A percentile compares a stretch with the other conserved stretches of the same genome.
Evolutionary conservation across 2,329 filamentous ascomycete species (phyloP).

Genomic region (Lasiodiplodia gonubiensis): DNA sequence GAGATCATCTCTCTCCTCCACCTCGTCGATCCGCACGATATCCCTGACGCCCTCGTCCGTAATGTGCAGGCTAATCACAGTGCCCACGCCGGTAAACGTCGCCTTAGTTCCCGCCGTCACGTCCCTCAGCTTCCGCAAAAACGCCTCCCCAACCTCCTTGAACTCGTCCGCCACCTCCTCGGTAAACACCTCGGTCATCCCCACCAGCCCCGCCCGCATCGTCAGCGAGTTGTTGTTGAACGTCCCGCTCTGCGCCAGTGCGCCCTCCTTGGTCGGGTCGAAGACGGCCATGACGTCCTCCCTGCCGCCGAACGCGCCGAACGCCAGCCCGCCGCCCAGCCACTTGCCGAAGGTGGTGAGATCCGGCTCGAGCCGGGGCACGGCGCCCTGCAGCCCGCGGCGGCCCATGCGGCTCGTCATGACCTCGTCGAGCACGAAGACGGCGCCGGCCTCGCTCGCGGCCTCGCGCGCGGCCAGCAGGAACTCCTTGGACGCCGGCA

Average conservation of each 20-base stretch:
- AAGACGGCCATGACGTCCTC: conserved; percentile 64
- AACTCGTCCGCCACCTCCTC: conserved; percentile 39
- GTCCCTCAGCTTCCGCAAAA: conserved; percentile 38
- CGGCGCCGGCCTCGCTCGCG: conserved; percentile 56
- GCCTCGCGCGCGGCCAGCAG: conserved; percentile 57
- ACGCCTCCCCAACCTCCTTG: conserved; percentile 41
- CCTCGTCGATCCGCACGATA: conserved; percentile 36
- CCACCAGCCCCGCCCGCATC: conserved; percentile 61
- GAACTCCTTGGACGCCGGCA: conserved; percentile 59
- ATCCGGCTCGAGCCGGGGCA: conserved; percentile 59
- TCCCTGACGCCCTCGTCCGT: conserved; percentile 39
- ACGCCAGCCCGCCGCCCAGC: conserved; percentile 68
- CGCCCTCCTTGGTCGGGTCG: conserved; percentile 53
- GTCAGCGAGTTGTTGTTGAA: conserved; percentile 72
- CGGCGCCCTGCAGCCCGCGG: conserved; percentile 54
- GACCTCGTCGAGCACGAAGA: conserved; percentile 75
- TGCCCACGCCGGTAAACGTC: conserved; percentile 45
- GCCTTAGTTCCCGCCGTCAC: conserved; percentile 42
- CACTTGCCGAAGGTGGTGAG: conserved; percentile 70
- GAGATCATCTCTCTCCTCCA: conserved; percentile 40
- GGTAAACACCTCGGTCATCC: conserved; percentile 45
- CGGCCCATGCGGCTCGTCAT: conserved; percentile 67
- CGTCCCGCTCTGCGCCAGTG: conserved; percentile 64
- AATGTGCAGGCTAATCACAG: conserved; percentile 47
- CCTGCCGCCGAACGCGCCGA: conserved; percentile 70